phyloP scores from a whole-genome alignment of 352 stramenopile species.

The Globisporangium irregulare region DNA sequence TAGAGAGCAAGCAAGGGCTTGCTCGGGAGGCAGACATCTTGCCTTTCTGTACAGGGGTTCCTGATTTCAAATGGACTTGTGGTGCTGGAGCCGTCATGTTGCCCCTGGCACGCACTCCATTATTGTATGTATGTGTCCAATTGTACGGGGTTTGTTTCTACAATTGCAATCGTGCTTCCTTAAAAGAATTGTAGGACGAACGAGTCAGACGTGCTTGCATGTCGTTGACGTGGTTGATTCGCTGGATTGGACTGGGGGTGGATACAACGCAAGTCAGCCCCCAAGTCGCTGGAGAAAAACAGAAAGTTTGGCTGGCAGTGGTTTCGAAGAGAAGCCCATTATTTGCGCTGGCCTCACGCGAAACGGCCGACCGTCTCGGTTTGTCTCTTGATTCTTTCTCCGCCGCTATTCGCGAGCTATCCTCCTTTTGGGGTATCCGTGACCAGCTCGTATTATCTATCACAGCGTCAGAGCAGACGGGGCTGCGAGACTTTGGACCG shows the following conservation, averaged over 20 bases:
- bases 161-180: background rate
- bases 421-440: background rate
- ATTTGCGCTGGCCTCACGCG: background rate
- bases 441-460: background rate
- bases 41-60: background rate
- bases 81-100: background rate
- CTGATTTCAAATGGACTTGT: background rate
- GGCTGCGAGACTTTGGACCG: background rate
- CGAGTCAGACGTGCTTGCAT: background rate
- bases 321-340: background rate
- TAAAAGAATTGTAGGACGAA: background rate
- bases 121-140: background rate
- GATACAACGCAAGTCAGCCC: background rate
- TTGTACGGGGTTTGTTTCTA: background rate
- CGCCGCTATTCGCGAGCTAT: background rate
- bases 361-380: background rate
- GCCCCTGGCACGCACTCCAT: background rate
- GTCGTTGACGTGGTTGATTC: too few relatives aligned
- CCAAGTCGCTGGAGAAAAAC: background rate
- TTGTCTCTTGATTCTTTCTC: conserved; percentile 1
- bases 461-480: background rate
- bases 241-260: background rate
- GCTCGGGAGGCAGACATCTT: background rate
- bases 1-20: background rate
- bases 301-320: background rate